Percentiles rank a stretch among this genome's conserved stretches.
Conservation (phyloP, 1,139 yeast species). For the Taphrina betulina region DNA sequence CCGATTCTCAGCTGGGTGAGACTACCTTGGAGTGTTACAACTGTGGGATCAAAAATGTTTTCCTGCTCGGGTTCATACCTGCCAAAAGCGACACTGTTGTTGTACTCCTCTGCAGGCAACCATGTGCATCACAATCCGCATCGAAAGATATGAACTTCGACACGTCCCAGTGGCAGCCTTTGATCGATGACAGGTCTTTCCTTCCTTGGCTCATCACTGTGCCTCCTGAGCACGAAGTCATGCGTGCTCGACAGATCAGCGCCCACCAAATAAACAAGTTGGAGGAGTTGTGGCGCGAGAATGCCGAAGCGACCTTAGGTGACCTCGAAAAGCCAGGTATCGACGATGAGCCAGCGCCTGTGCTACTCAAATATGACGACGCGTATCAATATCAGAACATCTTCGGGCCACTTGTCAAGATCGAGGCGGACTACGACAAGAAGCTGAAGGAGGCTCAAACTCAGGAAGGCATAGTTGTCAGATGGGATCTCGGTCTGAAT, state of each 20-base stretch:
- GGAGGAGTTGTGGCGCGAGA: conserved; percentile 79
- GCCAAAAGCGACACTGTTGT: conserved; percentile 82
- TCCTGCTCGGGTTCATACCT: conserved; percentile 79
- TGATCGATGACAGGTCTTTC: conserved; percentile 76
- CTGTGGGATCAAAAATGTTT: conserved; percentile 81
- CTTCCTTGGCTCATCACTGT: conserved; percentile 75
- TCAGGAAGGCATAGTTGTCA: conserved; percentile 67
- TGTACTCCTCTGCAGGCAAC: conserved; percentile 81
- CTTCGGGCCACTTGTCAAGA: conserved; percentile 77
- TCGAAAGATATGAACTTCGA: conserved; percentile 65
- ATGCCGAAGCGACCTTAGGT: conserved; percentile 65
- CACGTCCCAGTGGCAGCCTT: conserved; percentile 80
- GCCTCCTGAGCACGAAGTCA: conserved; percentile 65
- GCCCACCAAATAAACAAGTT: conserved; percentile 68
- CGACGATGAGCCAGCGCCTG: conserved; percentile 64
- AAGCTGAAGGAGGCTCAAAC: conserved; percentile 76
- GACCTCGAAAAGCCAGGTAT: conserved; percentile 53
- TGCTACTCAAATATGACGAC: conserved; percentile 73
- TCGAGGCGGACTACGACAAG: conserved; percentile 79
- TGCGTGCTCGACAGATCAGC: conserved; percentile 56
- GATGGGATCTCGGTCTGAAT: conserved; percentile 71
- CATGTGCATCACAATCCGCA: conserved; percentile 68
- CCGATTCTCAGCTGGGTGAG: conserved; percentile 80
- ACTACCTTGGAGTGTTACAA: conserved; percentile 84
- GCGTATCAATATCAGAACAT: conserved; percentile 83